Percentiles rank a stretch among this genome's conserved stretches.
These are phyloP conservation scores for Phoma herbarum DNA, from an alignment of 2,329 filamentous ascomycete genomes.

Conservation along the genomic window DNA sequence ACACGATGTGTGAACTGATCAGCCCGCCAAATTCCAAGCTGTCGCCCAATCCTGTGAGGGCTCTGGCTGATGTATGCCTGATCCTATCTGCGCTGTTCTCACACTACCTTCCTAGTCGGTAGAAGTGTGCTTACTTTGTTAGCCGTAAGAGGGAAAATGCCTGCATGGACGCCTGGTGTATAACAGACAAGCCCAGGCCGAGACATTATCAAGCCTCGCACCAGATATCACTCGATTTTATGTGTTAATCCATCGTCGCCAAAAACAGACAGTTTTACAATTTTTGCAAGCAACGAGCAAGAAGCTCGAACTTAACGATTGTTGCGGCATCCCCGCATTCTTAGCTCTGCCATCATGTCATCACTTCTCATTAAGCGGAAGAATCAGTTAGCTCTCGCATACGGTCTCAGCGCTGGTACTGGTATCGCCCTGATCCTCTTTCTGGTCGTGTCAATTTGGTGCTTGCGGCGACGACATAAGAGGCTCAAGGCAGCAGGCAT, in stretches of 20 bases:
- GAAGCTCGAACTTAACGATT: background rate
- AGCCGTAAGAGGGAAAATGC: background rate
- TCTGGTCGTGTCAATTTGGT: background rate
- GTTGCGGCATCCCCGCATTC: no score
- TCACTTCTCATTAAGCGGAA: background rate
- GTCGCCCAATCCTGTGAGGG: no score
- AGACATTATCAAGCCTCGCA: background rate
- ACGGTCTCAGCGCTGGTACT: slow-evolving; percentile 8
- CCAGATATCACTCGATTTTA: background rate
- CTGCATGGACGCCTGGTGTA: background rate
- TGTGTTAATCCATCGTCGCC: background rate
- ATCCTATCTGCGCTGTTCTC: background rate
- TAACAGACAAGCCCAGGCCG: background rate
- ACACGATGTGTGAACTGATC: no score
- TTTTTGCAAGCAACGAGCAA: no score
- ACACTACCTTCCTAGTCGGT: background rate
- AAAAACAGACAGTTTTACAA: no score
- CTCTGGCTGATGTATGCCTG: background rate
- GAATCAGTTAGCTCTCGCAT: background rate
- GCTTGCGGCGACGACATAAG: slow-evolving; percentile 1
- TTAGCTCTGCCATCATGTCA: slow-evolving; percentile 53
- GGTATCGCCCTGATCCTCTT: background rate
- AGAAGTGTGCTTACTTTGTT: background rate
- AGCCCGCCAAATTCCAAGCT: no score
- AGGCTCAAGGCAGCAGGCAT: background rate